A percentile compares a stretch with the other conserved stretches of the same genome.
Evolutionary conservation across 2,329 filamentous ascomycete species (phyloP).

Genomic region (Fusarium sp.): DNA sequence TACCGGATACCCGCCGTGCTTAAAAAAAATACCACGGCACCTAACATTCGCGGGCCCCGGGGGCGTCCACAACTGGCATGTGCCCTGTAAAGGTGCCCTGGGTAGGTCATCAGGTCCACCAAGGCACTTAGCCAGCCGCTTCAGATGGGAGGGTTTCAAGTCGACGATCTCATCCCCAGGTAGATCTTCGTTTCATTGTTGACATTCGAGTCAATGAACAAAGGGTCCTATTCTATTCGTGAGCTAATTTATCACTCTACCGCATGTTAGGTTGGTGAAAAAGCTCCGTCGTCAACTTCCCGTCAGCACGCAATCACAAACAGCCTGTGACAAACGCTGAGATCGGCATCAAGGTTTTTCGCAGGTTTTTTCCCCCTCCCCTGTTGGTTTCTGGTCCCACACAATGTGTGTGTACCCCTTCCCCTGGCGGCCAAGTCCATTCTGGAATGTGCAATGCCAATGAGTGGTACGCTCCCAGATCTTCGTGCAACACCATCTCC

Average conservation of each 20-base stretch:
- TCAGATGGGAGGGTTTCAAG: background rate
- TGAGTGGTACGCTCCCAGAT: background rate
- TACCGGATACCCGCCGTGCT: background rate
- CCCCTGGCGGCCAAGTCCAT: conserved; percentile 8
- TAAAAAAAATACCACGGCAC: background rate
- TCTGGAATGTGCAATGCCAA: conserved; percentile 12
- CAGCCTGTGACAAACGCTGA: background rate
- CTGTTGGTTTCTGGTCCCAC: conserved; percentile 2
- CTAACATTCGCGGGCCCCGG: background rate
- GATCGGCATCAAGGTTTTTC: background rate
- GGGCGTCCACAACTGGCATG: background rate
- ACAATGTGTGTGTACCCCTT: conserved; percentile 16
- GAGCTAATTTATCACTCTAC: background rate
- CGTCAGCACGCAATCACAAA: background rate
- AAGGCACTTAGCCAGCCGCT: background rate
- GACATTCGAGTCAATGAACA: background rate
- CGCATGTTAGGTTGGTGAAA: background rate
- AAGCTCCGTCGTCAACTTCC: background rate
- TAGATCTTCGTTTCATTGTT: background rate
- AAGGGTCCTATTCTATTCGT: background rate
- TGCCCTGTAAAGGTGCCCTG: background rate
- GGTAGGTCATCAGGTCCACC: background rate
- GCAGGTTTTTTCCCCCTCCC: background rate
- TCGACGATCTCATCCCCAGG: background rate
- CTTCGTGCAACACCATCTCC: background rate